phyloP scores from a whole-genome alignment of 2,329 filamentous ascomycete species.

The Paracoccidioides brasiliensis region DNA sequence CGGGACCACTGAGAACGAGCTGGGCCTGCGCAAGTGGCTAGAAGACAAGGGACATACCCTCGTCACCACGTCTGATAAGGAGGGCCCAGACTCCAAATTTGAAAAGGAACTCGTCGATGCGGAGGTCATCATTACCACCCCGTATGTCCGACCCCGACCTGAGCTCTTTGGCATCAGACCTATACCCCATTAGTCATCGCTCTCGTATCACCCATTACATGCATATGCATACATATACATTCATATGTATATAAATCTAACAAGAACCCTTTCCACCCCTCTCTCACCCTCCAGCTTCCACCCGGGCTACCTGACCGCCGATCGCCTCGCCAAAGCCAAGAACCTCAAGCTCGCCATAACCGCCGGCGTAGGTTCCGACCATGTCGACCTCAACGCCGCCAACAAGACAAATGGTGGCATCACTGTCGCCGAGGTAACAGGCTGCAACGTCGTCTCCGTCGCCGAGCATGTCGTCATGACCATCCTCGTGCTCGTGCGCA shows the following conservation, averaged over 20 bases:
- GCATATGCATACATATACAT: too few relatives aligned
- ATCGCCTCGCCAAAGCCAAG: constrained; percentile 95
- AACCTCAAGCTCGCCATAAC: constrained; percentile 97
- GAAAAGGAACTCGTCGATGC: constrained; percentile 93
- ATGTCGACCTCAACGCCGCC: constrained; percentile 91
- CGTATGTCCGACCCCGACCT: constrained; percentile 41
- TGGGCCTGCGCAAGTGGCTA: constrained; percentile 92
- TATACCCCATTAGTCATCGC: too few relatives aligned
- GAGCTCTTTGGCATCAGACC: background rate
- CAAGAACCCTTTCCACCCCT: too few relatives aligned
- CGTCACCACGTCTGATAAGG: constrained; percentile 95
- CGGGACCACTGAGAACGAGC: constrained; percentile 96
- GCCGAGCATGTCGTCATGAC: constrained; percentile 99
- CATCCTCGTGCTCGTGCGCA: constrained; percentile 87
- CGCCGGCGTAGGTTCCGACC: constrained; percentile 94
- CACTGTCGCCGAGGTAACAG: constrained; percentile 95
- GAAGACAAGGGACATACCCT: constrained; percentile 94
- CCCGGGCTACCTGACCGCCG: constrained; percentile 90
- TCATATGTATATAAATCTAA: background rate
- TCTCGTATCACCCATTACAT: too few relatives aligned
- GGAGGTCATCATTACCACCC: constrained; percentile 97
- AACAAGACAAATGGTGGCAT: constrained; percentile 97
- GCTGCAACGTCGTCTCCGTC: constrained; percentile 95
- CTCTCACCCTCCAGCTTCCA: constrained; percentile 56
- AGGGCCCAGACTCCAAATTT: constrained; percentile 82